Evolutionary conservation across 108 stramenopile genomes (phyloP).

Genomic region (Schizochytrium sp.): DNA sequence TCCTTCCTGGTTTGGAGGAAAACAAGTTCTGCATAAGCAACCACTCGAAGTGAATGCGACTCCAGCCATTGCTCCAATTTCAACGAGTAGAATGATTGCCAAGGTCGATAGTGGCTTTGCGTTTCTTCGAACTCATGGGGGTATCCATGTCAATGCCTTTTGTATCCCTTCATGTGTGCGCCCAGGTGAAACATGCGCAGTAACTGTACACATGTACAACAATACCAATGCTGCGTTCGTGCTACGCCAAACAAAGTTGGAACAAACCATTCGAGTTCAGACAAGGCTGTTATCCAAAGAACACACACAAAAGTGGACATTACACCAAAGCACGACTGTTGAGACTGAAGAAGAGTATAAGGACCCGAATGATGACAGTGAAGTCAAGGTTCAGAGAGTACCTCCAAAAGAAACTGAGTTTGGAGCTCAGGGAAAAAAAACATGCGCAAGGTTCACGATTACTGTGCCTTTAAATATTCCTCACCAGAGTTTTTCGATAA

Average conservation of each 20-base stretch:
- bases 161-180: background rate
- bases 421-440: slow-evolving; percentile 7
- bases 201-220: background rate
- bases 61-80: background rate
- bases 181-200: slow-evolving; percentile 17
- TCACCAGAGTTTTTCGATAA: background rate
- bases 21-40: slow-evolving; percentile 3
- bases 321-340: background rate
- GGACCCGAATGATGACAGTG: slow-evolving; percentile 12
- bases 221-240: background rate
- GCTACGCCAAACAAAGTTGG: background rate
- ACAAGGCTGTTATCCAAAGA: background rate
- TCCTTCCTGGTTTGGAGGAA: background rate
- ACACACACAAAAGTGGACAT: slow-evolving; percentile 38
- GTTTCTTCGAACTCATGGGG: background rate
- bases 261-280: background rate
- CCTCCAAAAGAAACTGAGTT: slow-evolving; percentile 18
- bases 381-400: background rate
- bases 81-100: background rate
- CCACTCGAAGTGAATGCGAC: slow-evolving; percentile 22
- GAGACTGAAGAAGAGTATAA: slow-evolving; percentile 49
- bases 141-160: background rate
- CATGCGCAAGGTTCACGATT: background rate
- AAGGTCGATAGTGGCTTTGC: slow-evolving; percentile 34
- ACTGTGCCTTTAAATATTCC: background rate